Percentiles rank a stretch among this genome's conserved stretches.
Evolutionary conservation across 139 green algal genomes (phyloP).

Genomic region (Closterium sp.): DNA sequence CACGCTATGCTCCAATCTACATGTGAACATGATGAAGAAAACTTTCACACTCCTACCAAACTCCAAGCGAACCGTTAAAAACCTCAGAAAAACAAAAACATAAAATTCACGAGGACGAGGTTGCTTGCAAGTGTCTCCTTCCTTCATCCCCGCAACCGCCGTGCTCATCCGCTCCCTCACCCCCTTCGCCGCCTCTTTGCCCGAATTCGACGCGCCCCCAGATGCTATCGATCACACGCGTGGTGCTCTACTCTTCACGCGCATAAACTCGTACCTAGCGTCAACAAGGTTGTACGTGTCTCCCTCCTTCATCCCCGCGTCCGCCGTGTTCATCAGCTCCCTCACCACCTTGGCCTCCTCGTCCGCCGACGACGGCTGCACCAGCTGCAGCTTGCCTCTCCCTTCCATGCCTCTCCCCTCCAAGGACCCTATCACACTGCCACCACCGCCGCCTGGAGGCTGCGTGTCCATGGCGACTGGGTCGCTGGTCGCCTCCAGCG

Average conservation of each 20-base stretch:
- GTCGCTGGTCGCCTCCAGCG: neutral
- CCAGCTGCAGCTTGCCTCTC: neutral
- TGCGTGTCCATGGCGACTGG: neutral
- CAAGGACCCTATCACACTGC: neutral
- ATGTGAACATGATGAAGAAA: too few species aligned
- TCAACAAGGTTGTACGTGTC: neutral
- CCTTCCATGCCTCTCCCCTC: neutral
- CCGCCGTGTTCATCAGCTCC: neutral
- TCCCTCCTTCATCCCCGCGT: neutral
- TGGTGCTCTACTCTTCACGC: too few species aligned
- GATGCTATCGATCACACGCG: neutral
- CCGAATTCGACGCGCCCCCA: neutral
- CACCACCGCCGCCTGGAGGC: neutral
- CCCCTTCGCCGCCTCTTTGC: neutral
- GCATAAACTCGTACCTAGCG: neutral
- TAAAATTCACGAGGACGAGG: too few species aligned
- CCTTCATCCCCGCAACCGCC: too few species aligned
- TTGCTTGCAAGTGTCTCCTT: too few species aligned
- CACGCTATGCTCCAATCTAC: too few species aligned
- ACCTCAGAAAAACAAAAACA: too few species aligned
- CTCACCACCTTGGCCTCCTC: neutral
- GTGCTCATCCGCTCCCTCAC: too few species aligned
- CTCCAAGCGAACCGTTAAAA: too few species aligned
- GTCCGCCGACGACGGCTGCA: neutral
- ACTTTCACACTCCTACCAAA: too few species aligned